These are phyloP conservation scores for Odontarrhena argentea DNA, from an alignment of 345 rosid genomes.

Conservation along the genomic window DNA sequence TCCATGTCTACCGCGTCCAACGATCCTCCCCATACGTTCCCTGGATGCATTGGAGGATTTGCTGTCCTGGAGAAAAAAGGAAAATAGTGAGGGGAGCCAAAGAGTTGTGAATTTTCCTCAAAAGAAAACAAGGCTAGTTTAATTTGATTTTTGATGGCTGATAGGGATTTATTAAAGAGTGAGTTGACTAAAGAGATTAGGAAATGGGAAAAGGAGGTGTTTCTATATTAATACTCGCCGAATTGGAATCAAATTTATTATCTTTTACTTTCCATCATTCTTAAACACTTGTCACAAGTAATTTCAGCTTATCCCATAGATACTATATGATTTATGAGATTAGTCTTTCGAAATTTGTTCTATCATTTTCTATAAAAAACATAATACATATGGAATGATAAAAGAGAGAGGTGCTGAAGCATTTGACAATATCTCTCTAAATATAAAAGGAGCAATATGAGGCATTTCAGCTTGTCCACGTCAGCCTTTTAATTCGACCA, in stretches of 20 bases:
- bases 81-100: neutral
- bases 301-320: neutral
- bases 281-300: slow-evolving; percentile 2
- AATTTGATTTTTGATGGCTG: slow-evolving; percentile 14
- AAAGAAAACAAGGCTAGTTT: neutral
- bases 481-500: no score
- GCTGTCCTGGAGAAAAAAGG: neutral
- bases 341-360: no score
- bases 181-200: slow-evolving; percentile 35
- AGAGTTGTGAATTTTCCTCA: slow-evolving; percentile 7
- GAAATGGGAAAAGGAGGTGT: slow-evolving; percentile 28
- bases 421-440: no score
- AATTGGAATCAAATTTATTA: neutral
- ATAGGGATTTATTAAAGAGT: slow-evolving; percentile 30
- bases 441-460: no score
- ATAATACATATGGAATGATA: no score
- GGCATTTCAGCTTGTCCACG: no score
- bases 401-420: no score
- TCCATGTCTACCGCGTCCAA: slow-evolving; percentile 53
- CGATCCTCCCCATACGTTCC: slow-evolving; percentile 82
- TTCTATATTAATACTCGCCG: slow-evolving; percentile 8
- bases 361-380: no score
- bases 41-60: slow-evolving; percentile 49
- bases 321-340: no score
- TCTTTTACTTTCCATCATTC: neutral